Conservation (phyloP, 2,329 filamentous ascomycete genomes). For the Alternaria triticimaculans region DNA sequence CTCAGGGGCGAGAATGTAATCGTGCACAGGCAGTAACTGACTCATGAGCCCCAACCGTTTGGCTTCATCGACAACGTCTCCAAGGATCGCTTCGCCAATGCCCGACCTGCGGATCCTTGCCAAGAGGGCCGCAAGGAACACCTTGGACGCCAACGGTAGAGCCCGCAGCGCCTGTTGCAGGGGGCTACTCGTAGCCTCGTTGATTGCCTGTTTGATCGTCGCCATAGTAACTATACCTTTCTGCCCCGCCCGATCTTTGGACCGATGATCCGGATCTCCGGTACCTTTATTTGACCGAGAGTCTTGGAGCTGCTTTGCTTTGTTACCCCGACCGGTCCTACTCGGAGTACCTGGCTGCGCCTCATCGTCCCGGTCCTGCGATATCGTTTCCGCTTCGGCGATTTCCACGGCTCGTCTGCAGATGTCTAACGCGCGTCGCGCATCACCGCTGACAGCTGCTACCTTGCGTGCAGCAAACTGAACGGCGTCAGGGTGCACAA, state of each 20-base stretch:
- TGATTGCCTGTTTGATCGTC: constrained; percentile 92
- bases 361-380: constrained; percentile 40
- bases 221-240: constrained; percentile 80
- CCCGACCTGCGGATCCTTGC: constrained; percentile 82
- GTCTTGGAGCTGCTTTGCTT: constrained; percentile 28
- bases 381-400: constrained; percentile 74
- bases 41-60: constrained; percentile 70
- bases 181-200: constrained; percentile 91
- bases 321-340: constrained; percentile 57
- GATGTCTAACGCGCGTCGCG: constrained; percentile 89
- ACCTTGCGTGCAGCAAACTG: constrained; percentile 98
- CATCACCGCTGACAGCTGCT: constrained; percentile 93
- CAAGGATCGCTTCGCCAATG: constrained; percentile 83
- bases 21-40: constrained; percentile 65
- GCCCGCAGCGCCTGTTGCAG: constrained; percentile 86
- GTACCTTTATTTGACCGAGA: constrained; percentile 27
- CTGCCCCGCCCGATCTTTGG: constrained; percentile 36
- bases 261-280: constrained; percentile 27
- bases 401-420: constrained; percentile 94
- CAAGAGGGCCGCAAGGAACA: constrained; percentile 84
- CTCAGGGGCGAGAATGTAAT: constrained; percentile 61
- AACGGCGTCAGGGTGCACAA: constrained; percentile 91
- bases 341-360: constrained; percentile 66
- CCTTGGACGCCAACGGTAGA: constrained; percentile 80
- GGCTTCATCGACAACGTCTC: constrained; percentile 88